A percentile compares a stretch with the other conserved stretches of the same genome.
Evolutionary conservation across 164 flowering plant genomes (phyloP).

Genomic region (Chimonanthus praecox): DNA sequence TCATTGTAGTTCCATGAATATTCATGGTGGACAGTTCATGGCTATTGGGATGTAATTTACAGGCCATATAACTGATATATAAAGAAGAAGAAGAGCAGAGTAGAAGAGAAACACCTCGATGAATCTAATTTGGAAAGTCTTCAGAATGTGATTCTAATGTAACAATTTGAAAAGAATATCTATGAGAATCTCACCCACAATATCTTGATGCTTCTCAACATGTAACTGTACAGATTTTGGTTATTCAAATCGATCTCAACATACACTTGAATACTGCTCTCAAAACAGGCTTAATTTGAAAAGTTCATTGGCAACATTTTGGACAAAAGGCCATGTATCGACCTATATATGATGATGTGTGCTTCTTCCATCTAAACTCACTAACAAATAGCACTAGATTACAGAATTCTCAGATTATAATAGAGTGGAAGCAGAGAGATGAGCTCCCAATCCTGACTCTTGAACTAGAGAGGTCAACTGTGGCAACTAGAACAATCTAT

Average conservation of each 20-base stretch:
- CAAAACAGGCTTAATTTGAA: neutral
- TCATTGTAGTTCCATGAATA: too few species aligned
- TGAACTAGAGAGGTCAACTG: neutral
- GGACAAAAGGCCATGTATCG: neutral
- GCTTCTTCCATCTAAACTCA: neutral
- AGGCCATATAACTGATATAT: too few species aligned
- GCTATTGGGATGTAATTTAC: too few species aligned
- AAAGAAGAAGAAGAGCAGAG: neutral
- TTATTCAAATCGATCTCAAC: neutral
- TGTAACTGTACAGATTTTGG: neutral
- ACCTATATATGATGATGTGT: neutral
- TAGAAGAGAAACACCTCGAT: too few species aligned
- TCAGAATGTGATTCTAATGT: too few species aligned
- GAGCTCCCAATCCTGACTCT: neutral
- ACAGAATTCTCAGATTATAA: neutral
- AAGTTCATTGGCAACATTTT: neutral
- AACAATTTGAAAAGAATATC: neutral
- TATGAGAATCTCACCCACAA: neutral
- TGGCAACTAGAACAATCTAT: neutral
- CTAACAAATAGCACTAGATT: too few species aligned
- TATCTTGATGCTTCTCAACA: neutral
- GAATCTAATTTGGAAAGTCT: too few species aligned
- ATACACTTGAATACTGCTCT: neutral
- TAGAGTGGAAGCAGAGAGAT: neutral
- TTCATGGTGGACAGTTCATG: too few species aligned